Percentiles rank a stretch among this genome's conserved stretches.
phyloP scores from a whole-genome alignment of 2,329 filamentous ascomycete species.

The Microcyclospora pomicola region DNA sequence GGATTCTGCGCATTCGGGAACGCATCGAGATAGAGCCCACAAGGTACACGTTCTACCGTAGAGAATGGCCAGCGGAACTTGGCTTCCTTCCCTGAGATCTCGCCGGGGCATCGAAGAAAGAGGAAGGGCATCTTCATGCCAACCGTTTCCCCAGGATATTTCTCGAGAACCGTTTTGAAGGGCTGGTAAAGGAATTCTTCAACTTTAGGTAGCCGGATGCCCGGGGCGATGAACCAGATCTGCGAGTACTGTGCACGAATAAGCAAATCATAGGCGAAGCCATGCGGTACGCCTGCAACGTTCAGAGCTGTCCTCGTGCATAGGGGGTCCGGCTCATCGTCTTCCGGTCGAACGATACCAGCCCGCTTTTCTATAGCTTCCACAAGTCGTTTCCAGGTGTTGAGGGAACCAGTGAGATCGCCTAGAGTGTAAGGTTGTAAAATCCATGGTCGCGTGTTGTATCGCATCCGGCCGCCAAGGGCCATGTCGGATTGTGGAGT shows the following conservation, averaged over 20 bases:
- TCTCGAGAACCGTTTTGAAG: slow-evolving; percentile 16
- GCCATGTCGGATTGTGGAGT: slow-evolving; percentile 3
- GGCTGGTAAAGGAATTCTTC: slow-evolving; percentile 22
- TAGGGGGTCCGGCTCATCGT: slow-evolving; percentile 16
- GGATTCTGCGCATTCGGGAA: slow-evolving; percentile 21
- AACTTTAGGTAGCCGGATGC: slow-evolving; percentile 20
- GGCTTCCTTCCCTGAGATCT: slow-evolving; percentile 19
- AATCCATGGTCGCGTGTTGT: slow-evolving; percentile 19
- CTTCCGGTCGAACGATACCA: slow-evolving; percentile 9
- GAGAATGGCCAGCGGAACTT: slow-evolving; percentile 23
- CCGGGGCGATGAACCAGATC: slow-evolving; percentile 21
- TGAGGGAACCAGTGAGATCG: slow-evolving; percentile 17
- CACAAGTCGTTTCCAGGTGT: slow-evolving; percentile 18
- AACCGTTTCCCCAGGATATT: slow-evolving; percentile 18
- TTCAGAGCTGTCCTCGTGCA: slow-evolving; percentile 17
- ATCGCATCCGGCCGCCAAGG: slow-evolving; percentile 3
- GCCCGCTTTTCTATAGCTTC: slow-evolving; percentile 16
- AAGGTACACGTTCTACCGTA: slow-evolving; percentile 20
- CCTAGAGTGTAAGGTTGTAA: slow-evolving; percentile 20
- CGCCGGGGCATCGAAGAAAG: slow-evolving; percentile 20
- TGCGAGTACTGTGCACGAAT: slow-evolving; percentile 17
- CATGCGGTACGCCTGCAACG: slow-evolving; percentile 16
- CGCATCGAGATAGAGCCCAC: slow-evolving; percentile 22
- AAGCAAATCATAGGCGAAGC: slow-evolving; percentile 21
- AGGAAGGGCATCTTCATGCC: slow-evolving; percentile 23